A percentile compares a stretch with the other conserved stretches of the same genome.
phyloP scores from a whole-genome alignment of 352 stramenopile species.

The Albugo laibachii region DNA sequence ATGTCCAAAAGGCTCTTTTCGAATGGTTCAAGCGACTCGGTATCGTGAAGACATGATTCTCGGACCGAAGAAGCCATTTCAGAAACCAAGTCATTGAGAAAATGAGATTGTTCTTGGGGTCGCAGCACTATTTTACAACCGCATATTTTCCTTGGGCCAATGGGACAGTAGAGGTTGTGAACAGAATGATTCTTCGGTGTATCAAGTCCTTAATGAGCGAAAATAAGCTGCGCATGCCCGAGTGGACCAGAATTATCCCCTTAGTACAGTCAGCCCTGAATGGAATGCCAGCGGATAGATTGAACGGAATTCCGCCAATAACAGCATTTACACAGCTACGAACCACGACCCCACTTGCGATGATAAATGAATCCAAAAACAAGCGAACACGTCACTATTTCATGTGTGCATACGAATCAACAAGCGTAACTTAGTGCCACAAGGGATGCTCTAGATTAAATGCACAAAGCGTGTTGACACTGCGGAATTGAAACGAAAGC shows the following conservation, averaged over 20 bases:
- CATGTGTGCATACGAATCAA: neutral
- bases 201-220: constrained; percentile 4
- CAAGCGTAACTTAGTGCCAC: constrained; percentile 2
- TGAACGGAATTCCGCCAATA: constrained; percentile 1
- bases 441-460: neutral
- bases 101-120: constrained; percentile 4
- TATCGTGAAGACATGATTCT: constrained; percentile 8
- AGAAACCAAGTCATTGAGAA: constrained; percentile 10
- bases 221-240: neutral
- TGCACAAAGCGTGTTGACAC: neutral
- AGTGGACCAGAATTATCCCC: neutral
- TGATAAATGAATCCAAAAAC: constrained; percentile 3
- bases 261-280: constrained; percentile 4
- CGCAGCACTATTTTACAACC: constrained; percentile 10
- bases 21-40: constrained; percentile 18
- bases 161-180: constrained; percentile 13
- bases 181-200: constrained; percentile 7
- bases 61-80: constrained; percentile 12
- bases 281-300: neutral
- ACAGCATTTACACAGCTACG: constrained; percentile 2
- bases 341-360: constrained; percentile 1
- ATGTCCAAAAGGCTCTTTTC: too few relatives aligned
- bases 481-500: neutral
- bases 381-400: constrained; percentile 1
- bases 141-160: constrained; percentile 16